These are phyloP conservation scores for Ophiocordyceps sinensis DNA, from an alignment of 2,329 filamentous ascomycete species.

Conservation along the genomic window DNA sequence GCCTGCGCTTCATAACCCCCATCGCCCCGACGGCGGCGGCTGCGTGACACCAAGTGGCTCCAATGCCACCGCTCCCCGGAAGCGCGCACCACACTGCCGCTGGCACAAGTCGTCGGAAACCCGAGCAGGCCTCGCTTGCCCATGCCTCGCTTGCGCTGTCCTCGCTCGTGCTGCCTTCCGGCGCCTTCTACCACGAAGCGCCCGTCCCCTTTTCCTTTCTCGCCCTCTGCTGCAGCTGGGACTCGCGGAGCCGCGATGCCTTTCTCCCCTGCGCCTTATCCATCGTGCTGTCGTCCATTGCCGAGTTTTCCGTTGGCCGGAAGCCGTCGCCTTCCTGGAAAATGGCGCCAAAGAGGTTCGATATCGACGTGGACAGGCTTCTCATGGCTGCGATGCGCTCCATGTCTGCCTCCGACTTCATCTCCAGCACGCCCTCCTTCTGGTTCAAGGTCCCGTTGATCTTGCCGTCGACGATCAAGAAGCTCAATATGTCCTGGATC, in stretches of 20 bases:
- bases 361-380: constrained; percentile 57
- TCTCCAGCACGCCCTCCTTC: constrained; percentile 68
- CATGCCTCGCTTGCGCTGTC: too few relatives aligned
- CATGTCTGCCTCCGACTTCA: constrained; percentile 58
- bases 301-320: constrained; percentile 13
- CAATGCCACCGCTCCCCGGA: too few relatives aligned
- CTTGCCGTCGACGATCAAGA: constrained; percentile 81
- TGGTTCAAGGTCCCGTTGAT: constrained; percentile 84
- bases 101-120: too few relatives aligned
- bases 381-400: constrained; percentile 61
- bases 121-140: too few relatives aligned
- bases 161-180: too few relatives aligned
- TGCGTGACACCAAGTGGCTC: too few relatives aligned
- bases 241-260: neutral
- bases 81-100: too few relatives aligned
- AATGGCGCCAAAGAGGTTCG: constrained; percentile 53
- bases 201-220: neutral
- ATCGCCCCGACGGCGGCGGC: too few relatives aligned
- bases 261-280: constrained; percentile 10
- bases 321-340: constrained; percentile 70
- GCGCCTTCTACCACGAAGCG: neutral
- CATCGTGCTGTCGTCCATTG: constrained; percentile 13
- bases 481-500: constrained; percentile 90
- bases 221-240: neutral
- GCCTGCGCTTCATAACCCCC: too few relatives aligned